These are phyloP conservation scores for Mucor velutinosus DNA, from an alignment of 371 early-diverging fungal species.

Conservation along the genomic window DNA sequence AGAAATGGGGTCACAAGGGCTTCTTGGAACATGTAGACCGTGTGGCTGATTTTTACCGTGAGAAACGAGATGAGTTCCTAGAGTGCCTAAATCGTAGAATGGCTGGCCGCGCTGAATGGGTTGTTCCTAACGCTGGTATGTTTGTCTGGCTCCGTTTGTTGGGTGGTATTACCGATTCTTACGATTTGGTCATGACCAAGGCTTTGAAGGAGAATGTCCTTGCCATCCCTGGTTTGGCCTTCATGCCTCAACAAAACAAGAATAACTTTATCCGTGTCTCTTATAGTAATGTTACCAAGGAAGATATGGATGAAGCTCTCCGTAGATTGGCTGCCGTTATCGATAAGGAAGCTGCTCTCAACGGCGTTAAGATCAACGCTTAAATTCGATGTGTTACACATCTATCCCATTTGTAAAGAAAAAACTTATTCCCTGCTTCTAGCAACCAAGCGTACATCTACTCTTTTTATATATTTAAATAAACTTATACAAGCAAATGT, in stretches of 20 bases:
- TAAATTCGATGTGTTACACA: background rate
- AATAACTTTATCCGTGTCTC: constrained; percentile 58
- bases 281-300: constrained; percentile 61
- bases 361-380: constrained; percentile 6
- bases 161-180: constrained; percentile 64
- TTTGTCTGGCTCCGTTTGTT: constrained; percentile 81
- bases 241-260: constrained; percentile 28
- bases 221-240: constrained; percentile 69
- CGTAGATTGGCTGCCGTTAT: constrained; percentile 55
- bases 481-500: too few relatives aligned
- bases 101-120: constrained; percentile 69
- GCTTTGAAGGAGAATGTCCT: constrained; percentile 72
- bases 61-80: constrained; percentile 67
- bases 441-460: background rate
- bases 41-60: constrained; percentile 65
- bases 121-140: constrained; percentile 75
- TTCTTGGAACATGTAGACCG: constrained; percentile 65
- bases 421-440: background rate
- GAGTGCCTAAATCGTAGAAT: constrained; percentile 56
- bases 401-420: background rate
- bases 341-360: constrained; percentile 25
- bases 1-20: constrained; percentile 67
- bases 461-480: background rate
- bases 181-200: constrained; percentile 64
- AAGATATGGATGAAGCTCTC: constrained; percentile 67